Percentiles rank a stretch among this genome's conserved stretches.
Evolutionary conservation across 2,329 filamentous ascomycete genomes (phyloP).

Genomic region (Colletotrichum echinochloae): DNA sequence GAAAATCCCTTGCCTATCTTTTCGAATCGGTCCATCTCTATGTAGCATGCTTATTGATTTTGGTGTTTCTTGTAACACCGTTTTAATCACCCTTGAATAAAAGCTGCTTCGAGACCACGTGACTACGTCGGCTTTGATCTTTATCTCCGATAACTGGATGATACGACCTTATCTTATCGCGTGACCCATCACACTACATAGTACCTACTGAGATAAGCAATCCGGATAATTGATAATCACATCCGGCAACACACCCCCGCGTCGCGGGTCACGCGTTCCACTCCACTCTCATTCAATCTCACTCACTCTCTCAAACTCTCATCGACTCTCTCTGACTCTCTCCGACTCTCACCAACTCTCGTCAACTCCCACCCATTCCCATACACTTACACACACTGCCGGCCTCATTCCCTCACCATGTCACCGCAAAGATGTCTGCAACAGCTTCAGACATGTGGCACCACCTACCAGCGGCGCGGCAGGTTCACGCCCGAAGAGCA

Average conservation of each 20-base stretch:
- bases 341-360: background rate
- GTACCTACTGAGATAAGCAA: too few relatives aligned
- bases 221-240: background rate
- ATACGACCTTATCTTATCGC: too few relatives aligned
- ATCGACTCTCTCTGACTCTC: background rate
- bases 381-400: background rate
- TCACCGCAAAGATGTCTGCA: background rate
- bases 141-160: too few relatives aligned
- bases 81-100: too few relatives aligned
- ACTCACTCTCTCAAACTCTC: background rate
- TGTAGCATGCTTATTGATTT: too few relatives aligned
- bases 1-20: too few relatives aligned
- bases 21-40: too few relatives aligned
- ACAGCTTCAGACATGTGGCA: background rate
- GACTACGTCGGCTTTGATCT: too few relatives aligned
- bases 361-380: background rate
- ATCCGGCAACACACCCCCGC: background rate
- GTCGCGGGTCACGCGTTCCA: background rate
- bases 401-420: background rate
- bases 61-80: too few relatives aligned
- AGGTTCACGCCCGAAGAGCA: background rate
- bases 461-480: background rate
- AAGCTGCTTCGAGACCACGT: too few relatives aligned
- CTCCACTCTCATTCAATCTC: conserved; percentile 1
- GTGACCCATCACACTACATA: too few relatives aligned